Conservation (phyloP, 371 early-diverging fungal genomes). For the Mucor velutinosus region DNA sequence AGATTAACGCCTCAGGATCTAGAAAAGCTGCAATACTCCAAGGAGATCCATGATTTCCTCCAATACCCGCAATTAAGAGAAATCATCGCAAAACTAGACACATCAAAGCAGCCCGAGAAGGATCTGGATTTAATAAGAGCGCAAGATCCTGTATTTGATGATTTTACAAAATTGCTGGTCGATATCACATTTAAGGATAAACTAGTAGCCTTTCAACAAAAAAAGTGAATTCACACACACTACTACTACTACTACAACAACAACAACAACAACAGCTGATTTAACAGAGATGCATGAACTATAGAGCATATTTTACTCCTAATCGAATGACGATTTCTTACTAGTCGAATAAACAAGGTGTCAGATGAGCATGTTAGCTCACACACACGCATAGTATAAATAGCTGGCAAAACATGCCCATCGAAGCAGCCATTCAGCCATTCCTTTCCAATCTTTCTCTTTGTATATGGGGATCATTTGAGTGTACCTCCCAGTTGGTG, state of each 20-base stretch:
- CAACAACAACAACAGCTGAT: conserved; percentile 1
- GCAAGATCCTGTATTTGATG: conserved; percentile 23
- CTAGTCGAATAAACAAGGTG: background rate
- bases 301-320: background rate
- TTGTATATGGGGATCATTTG: conserved; percentile 13
- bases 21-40: conserved; percentile 25
- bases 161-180: conserved; percentile 22
- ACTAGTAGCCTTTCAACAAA: background rate
- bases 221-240: background rate
- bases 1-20: conserved; percentile 25
- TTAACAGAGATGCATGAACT: conserved; percentile 1
- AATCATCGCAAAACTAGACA: conserved; percentile 29
- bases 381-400: background rate
- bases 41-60: conserved; percentile 36
- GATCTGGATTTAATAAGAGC: conserved; percentile 24
- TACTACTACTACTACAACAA: no score
- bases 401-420: background rate
- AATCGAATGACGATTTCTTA: background rate
- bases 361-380: background rate
- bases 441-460: background rate
- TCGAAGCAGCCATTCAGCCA: background rate
- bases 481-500: conserved; percentile 21
- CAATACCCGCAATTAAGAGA: conserved; percentile 34
- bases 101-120: conserved; percentile 31
- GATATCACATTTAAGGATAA: conserved; percentile 25